phyloP scores from a whole-genome alignment of 306 rosid genomes.

The Medicago arabica region DNA sequence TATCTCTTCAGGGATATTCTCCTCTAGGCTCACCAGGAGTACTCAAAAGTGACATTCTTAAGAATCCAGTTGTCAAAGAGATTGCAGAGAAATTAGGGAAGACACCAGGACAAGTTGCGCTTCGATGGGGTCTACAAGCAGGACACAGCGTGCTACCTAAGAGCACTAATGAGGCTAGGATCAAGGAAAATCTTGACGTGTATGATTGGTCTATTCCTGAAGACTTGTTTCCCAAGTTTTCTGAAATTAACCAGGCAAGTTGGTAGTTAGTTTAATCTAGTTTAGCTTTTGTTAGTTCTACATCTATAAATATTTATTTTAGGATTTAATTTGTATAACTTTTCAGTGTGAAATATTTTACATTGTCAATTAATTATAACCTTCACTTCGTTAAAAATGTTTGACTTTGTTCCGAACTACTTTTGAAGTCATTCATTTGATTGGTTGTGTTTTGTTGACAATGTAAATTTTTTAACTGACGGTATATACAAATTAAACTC shows the following conservation, averaged over 20 bases:
- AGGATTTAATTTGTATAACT: no score
- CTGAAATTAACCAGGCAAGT: slow-evolving; percentile 66
- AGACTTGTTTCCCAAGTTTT: slow-evolving; percentile 49
- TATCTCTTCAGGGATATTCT: slow-evolving; percentile 56
- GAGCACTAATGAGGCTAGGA: slow-evolving; percentile 61
- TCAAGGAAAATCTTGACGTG: slow-evolving; percentile 58
- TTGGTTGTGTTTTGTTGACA: no score
- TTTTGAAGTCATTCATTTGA: no score
- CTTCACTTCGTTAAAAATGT: no score
- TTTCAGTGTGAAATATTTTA: no score
- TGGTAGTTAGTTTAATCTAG: background rate
- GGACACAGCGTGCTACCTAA: slow-evolving; percentile 85
- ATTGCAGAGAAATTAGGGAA: slow-evolving; percentile 66
- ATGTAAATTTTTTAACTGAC: no score
- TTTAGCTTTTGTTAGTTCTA: background rate
- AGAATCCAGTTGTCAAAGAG: slow-evolving; percentile 47
- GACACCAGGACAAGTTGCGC: slow-evolving; percentile 77
- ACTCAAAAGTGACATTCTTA: slow-evolving; percentile 51
- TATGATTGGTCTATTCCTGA: slow-evolving; percentile 69
- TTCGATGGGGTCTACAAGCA: slow-evolving; percentile 73
- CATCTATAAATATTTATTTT: background rate
- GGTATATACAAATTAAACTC: no score
- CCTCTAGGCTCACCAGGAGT: slow-evolving; percentile 70
- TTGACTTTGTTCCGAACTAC: no score
- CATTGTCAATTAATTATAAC: no score